Evolutionary conservation across 2,329 filamentous ascomycete species (phyloP), one percentile per base, ranked within the genome.

Genomic region (Penicillium aurantiogriseum): DNA sequence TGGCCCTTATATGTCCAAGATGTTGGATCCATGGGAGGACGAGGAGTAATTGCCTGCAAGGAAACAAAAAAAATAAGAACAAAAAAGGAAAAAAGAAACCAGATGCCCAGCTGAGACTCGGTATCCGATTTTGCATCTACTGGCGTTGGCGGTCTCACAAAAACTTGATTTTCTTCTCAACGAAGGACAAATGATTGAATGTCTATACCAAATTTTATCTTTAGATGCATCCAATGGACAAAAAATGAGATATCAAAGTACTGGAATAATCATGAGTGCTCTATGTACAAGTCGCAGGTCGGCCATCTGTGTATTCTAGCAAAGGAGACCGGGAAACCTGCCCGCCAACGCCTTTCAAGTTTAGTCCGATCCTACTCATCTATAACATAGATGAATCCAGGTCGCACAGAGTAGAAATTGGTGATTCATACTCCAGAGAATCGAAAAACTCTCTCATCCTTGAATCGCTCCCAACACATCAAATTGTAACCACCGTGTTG

Each of bases 1-100:
- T 73, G 94, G 94, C 10, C 91, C 90, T 11, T 96, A 95, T 63
- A 91, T 81, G 79, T 81, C 78, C 59, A 81, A 81, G 69, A 77
- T 74, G 73, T 64, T 81, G 48, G 74, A 76, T 46, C 74, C 74
- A 25, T 66, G 76, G 52, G 74, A 76, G 33, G 70, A 71, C 36
- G 75, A 78, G 39, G 70, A 72, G 39, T 73, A 64, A 52, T 62
- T 58, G 23, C 15, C 27, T 11, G 11, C 31, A 33, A 33, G 13
- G 11, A 33, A 33, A 33, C 31, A 33, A 13, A 9, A 47, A 7
- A 21, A 7, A 19, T 0, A 31, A 25, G 1, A 21, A 33, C 31
- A 33, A 33, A 33, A 47, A 50, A 1, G 23, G 23, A 8, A 53
- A 38, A 38, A 29, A 7, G 27, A 29, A 51, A 40, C 31, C 36